Evolutionary conservation across 2,329 filamentous ascomycete species (phyloP).

Genomic region (Colletotrichum sp.): DNA sequence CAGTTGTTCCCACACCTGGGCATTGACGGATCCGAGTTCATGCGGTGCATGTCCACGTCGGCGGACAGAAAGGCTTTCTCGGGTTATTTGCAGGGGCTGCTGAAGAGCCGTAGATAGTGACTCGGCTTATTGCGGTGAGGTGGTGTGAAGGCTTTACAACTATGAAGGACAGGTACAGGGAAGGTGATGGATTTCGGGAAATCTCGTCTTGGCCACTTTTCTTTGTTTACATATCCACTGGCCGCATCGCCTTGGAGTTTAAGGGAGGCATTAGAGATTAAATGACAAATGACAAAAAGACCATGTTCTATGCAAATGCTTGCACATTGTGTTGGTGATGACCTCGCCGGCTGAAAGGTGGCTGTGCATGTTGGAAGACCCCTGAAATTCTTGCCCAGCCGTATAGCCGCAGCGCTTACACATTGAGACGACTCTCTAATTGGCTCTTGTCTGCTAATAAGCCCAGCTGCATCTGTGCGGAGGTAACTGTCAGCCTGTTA

Average conservation of each 20-base stretch:
- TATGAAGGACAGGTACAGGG: background rate
- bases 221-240: constrained; percentile 24
- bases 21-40: constrained; percentile 64
- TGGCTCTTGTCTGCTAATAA: background rate
- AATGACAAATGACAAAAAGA: constrained; percentile 22
- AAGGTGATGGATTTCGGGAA: background rate
- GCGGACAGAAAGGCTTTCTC: constrained; percentile 67
- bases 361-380: background rate
- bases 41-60: constrained; percentile 62
- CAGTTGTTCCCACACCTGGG: constrained; percentile 70
- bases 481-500: background rate
- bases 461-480: background rate
- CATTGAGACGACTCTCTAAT: background rate
- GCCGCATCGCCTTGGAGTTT: constrained; percentile 23
- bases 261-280: constrained; percentile 23
- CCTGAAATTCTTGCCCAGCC: background rate
- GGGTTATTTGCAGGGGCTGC: constrained; percentile 65
- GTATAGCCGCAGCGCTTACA: background rate
- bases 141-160: background rate
- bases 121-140: constrained; percentile 5
- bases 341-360: background rate
- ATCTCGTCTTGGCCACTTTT: constrained; percentile 21
- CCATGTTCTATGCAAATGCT: background rate
- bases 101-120: constrained; percentile 47
- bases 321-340: background rate